Evolutionary conservation across 2,329 filamentous ascomycete genomes (phyloP).

Genomic region (Talaromyces marneffei): DNA sequence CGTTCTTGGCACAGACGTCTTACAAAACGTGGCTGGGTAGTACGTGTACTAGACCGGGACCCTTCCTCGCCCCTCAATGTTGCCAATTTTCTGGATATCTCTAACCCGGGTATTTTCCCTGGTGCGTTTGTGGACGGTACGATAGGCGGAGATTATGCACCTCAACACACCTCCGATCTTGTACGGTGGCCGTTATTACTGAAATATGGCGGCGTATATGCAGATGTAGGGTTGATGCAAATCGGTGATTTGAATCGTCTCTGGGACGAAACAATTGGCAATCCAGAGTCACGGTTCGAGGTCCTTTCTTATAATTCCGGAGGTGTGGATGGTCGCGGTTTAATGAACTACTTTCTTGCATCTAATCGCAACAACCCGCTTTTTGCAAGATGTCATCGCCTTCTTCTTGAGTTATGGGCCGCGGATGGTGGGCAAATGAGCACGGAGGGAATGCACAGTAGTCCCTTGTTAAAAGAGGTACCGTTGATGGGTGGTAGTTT

Average conservation of each 20-base stretch:
- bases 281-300: constrained; percentile 44
- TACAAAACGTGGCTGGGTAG: constrained; percentile 46
- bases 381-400: constrained; percentile 45
- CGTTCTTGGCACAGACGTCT: constrained; percentile 52
- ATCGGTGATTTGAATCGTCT: constrained; percentile 53
- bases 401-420: constrained; percentile 51
- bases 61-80: constrained; percentile 45
- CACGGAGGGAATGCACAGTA: constrained; percentile 49
- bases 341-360: constrained; percentile 49
- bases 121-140: constrained; percentile 47
- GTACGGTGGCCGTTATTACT: constrained; percentile 54
- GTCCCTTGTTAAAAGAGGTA: constrained; percentile 44
- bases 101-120: constrained; percentile 43
- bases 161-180: constrained; percentile 54
- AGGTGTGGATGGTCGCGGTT: constrained; percentile 27
- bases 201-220: constrained; percentile 53
- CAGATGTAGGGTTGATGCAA: constrained; percentile 52
- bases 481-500: constrained; percentile 30
- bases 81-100: constrained; percentile 44
- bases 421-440: constrained; percentile 40
- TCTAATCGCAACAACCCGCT: constrained; percentile 41
- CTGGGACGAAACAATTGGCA: constrained; percentile 47
- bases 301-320: constrained; percentile 45
- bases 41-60: constrained; percentile 48
- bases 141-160: constrained; percentile 46